Conservation (phyloP, 2,329 filamentous ascomycete species). For the Arachnomyces sp. region DNA sequence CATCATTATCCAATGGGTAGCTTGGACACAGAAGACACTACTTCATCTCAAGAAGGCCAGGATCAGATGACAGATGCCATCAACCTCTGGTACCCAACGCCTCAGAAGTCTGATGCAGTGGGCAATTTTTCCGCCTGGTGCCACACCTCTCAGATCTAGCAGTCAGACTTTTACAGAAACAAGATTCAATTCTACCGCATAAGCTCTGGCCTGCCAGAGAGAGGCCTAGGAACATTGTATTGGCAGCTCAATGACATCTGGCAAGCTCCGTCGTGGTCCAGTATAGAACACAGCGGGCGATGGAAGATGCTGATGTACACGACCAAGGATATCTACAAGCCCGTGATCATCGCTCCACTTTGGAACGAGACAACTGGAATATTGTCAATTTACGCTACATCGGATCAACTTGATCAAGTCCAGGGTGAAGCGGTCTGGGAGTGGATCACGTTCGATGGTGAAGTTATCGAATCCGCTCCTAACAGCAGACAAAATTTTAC, state of each 20-base stretch:
- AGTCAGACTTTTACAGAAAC: constrained; percentile 49
- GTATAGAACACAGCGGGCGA: constrained; percentile 55
- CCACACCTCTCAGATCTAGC: constrained; percentile 59
- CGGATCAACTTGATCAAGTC: too few species aligned
- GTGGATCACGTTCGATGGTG: too few species aligned
- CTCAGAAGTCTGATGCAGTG: constrained; percentile 48
- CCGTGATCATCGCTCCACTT: too few species aligned
- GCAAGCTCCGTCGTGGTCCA: constrained; percentile 58
- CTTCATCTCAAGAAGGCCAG: constrained; percentile 23
- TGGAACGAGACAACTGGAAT: too few species aligned
- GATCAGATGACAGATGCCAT: constrained; percentile 54
- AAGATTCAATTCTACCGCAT: constrained; percentile 57
- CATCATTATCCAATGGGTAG: constrained; percentile 53
- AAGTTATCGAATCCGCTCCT: too few species aligned
- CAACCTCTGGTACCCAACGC: constrained; percentile 49
- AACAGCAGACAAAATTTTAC: too few species aligned
- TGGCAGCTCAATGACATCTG: constrained; percentile 62
- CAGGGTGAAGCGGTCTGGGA: too few species aligned
- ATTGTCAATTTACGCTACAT: too few species aligned
- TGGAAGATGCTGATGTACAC: constrained; percentile 59
- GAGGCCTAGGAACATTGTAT: constrained; percentile 54
- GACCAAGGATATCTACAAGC: too few species aligned
- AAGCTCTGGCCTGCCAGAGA: constrained; percentile 50
- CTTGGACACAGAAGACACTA: too few species aligned
- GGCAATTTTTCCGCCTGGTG: constrained; percentile 40